Base-by-base conservation (phyloP, 495 filamentous ascomycete genomes). In the Talaromyces ruber region DNA sequence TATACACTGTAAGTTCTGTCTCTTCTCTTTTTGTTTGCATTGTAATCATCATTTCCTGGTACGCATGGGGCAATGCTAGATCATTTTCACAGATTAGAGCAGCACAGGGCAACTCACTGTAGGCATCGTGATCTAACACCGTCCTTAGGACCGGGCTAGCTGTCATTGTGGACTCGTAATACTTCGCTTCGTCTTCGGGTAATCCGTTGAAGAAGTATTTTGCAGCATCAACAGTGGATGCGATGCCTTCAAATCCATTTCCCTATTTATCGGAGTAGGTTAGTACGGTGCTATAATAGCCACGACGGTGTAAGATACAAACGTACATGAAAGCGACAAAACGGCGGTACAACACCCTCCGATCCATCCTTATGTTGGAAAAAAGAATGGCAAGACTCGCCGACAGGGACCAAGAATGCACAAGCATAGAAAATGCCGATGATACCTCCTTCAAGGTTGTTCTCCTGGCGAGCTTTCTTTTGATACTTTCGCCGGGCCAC, bases 171-270 rank as follows among this genome's bases (percentile, higher is more conserved):
- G 53, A 56, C 22, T 56, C 53, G 53, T 56, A 56, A 26, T 56
- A 32, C 8, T 56, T 56, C 32, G 28, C 53, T 18, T 56, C 29
- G 8, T 51, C 28, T 39, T 43, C 60, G 0, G 51, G 28, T 26
- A 62, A 34, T 16, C 51, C 60, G 22, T 58, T 62, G 60, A 58
- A 62, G 50, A 58, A 62, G 9, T 58, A 62, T 26, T 62, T 29
- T 3, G 50, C 51, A 1, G 51, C 32, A 26, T 55, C 32, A 29
- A 51, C 65, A 65, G 3, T 62, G 75, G 74, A 71, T 75, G 74
- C 67, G 72, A 78, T 28, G 18, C 26, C 32, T 6, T 56, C 53
- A 12, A 56, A 56, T 8, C 53, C 53, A 21, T 32, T 56, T 32
- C 53, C 53, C 53, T 56, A 21, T 16, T 12, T 56, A 4, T 56